These are phyloP conservation scores for Echinosophora koreensis DNA, from an alignment of 306 rosid genomes.

Conservation along the genomic window DNA sequence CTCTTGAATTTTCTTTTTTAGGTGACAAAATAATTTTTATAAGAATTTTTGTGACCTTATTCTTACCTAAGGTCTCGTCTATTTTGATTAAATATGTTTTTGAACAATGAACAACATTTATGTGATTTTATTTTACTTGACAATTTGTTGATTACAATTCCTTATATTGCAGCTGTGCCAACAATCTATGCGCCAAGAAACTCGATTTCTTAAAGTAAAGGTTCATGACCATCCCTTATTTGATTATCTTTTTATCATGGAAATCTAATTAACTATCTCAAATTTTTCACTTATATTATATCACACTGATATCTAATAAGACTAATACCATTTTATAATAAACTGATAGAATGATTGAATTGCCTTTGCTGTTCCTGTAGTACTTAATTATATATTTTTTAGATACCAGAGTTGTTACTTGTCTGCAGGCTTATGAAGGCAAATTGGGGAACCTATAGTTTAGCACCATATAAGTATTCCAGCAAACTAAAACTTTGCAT, in stretches of 20 bases:
- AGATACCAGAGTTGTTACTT: constrained; percentile 10
- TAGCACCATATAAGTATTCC: constrained; percentile 3
- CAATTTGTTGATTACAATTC: constrained; percentile 40
- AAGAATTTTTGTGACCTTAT: neutral
- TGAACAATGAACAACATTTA: neutral
- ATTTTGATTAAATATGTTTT: constrained; percentile 5
- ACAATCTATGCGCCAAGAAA: constrained; percentile 50
- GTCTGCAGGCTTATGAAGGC: constrained; percentile 6
- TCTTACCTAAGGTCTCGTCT: constrained; percentile 2
- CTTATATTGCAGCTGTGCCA: constrained; percentile 67
- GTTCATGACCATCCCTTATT: constrained; percentile 47
- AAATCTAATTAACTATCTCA: constrained; percentile 24
- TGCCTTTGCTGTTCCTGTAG: neutral
- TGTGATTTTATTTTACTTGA: constrained; percentile 38
- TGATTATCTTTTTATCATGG: constrained; percentile 4
- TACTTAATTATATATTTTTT: neutral
- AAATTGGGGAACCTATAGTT: neutral
- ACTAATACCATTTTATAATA: constrained; percentile 18
- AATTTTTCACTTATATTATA: neutral
- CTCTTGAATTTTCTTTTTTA: neutral
- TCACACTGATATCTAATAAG: neutral
- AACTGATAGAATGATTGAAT: constrained; percentile 13
- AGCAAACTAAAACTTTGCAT: neutral
- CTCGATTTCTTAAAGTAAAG: constrained; percentile 50
- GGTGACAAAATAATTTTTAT: neutral